Evolutionary conservation across 2,329 filamentous ascomycete genomes (phyloP).

Genomic region (Zymoseptoria pseudotritici): DNA sequence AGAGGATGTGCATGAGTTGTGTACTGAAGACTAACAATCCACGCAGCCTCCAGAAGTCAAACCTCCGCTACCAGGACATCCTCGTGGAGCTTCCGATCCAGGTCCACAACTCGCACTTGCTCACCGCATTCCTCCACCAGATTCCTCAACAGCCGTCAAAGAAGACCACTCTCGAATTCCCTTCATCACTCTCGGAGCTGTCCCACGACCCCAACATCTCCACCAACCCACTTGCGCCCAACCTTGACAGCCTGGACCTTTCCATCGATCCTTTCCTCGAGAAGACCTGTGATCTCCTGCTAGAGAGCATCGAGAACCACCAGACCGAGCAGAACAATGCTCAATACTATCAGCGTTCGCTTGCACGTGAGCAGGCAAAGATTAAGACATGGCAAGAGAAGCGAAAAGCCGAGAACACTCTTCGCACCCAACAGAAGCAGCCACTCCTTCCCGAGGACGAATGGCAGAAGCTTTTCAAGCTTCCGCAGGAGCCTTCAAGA

Average conservation of each 20-base stretch:
- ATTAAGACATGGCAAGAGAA: constrained; percentile 95
- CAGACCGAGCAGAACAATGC: constrained; percentile 99
- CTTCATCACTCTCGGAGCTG: constrained; percentile 71
- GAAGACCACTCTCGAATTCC: constrained; percentile 58
- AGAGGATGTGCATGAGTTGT: neutral
- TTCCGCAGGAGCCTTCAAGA: constrained; percentile 87
- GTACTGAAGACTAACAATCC: constrained; percentile 18
- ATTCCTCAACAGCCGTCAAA: constrained; percentile 62
- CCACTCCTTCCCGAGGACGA: constrained; percentile 86
- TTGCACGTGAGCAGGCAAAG: constrained; percentile 91
- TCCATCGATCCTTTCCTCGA: constrained; percentile 96
- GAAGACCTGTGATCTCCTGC: constrained; percentile 92
- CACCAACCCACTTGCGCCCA: constrained; percentile 67
- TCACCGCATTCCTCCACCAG: constrained; percentile 93
- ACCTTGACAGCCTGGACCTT: constrained; percentile 82
- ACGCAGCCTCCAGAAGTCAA: constrained; percentile 81
- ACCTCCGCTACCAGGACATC: constrained; percentile 88
- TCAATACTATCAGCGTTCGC: constrained; percentile 91
- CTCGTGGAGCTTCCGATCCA: constrained; percentile 80
- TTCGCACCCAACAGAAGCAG: constrained; percentile 79
- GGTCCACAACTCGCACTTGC: constrained; percentile 94
- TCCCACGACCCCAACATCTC: constrained; percentile 54
- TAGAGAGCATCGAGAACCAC: constrained; percentile 95
- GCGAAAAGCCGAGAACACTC: constrained; percentile 91
- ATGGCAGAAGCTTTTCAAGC: constrained; percentile 97